These are phyloP conservation scores for Boletus subparvulus DNA, from an alignment of 768 basidiomycete species.

Conservation along the genomic window DNA sequence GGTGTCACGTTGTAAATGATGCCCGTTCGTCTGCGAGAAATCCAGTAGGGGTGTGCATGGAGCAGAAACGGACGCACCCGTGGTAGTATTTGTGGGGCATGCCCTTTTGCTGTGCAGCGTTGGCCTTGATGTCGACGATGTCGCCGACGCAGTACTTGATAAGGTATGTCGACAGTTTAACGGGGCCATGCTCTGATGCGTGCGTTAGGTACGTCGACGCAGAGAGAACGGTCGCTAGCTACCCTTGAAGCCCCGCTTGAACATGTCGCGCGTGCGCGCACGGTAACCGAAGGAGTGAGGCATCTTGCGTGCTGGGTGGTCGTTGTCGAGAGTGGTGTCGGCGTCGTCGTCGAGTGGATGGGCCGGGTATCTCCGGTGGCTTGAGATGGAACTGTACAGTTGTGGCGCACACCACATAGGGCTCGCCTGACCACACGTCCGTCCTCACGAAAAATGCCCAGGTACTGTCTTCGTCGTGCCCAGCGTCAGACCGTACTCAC, in stretches of 20 bases:
- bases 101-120: slow-evolving; percentile 98
- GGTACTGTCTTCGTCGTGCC: slow-evolving; percentile 49
- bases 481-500: slow-evolving; percentile 27
- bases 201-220: slow-evolving; percentile 5
- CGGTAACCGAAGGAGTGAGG: slow-evolving; percentile 99
- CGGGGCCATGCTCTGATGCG: slow-evolving; percentile 75
- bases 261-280: slow-evolving; percentile 99
- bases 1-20: slow-evolving; percentile 99
- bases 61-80: slow-evolving; percentile 57
- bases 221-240: slow-evolving; percentile 30
- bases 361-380: slow-evolving; percentile 65
- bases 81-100: slow-evolving; percentile 99
- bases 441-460: slow-evolving; percentile 80
- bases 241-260: slow-evolving; percentile 99
- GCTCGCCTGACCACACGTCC: slow-evolving; percentile 25
- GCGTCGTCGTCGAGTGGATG: slow-evolving; percentile 41
- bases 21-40: slow-evolving; percentile 80
- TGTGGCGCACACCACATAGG: slow-evolving; percentile 42
- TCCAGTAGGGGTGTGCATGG: neutral
- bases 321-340: slow-evolving; percentile 23
- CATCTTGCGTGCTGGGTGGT: slow-evolving; percentile 69
- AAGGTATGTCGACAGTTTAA: slow-evolving; percentile 91
- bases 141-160: slow-evolving; percentile 94
- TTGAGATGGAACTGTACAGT: slow-evolving; percentile 62
- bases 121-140: slow-evolving; percentile 99